phyloP scores from a whole-genome alignment of 139 green algal genomes.

The Diplosphaera chodatii region DNA sequence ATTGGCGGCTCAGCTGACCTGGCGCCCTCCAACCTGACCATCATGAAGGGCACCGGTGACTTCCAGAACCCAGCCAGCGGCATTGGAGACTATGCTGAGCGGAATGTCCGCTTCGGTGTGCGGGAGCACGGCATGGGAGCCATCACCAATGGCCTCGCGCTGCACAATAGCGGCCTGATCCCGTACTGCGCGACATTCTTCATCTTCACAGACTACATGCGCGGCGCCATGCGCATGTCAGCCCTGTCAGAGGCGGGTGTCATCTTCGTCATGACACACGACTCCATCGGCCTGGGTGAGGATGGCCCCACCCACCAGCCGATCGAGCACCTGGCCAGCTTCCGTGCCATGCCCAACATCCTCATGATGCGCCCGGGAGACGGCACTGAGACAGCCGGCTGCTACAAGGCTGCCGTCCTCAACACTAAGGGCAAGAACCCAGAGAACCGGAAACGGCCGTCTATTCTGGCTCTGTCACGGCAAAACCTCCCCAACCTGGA shows the following conservation, averaged over 20 bases:
- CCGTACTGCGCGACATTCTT: constrained; percentile 99
- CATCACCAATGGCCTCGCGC: constrained; percentile 92
- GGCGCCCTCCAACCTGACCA: constrained; percentile 97
- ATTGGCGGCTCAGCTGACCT: constrained; percentile 95
- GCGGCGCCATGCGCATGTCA: constrained; percentile 89
- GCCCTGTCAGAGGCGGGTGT: constrained; percentile 83
- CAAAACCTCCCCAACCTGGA: constrained; percentile 94
- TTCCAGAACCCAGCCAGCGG: constrained; percentile 10
- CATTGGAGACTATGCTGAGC: constrained; percentile 64
- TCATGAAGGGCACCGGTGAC: constrained; percentile 75
- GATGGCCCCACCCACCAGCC: constrained; percentile 98
- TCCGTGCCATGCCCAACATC: constrained; percentile 99
- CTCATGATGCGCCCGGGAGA: constrained; percentile 88
- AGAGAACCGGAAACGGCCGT: constrained; percentile 59
- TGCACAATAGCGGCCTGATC: constrained; percentile 85
- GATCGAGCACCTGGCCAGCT: constrained; percentile 96
- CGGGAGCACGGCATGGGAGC: constrained; percentile 98
- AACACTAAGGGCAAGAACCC: constrained; percentile 27
- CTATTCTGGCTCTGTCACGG: constrained; percentile 88
- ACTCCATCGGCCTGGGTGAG: constrained; percentile 99
- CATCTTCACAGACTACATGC: constrained; percentile 99
- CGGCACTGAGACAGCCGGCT: constrained; percentile 92
- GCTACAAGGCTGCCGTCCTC: constrained; percentile 72
- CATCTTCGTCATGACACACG: constrained; percentile 98
- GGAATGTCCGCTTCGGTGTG: constrained; percentile 97